Base-by-base conservation (phyloP, 1,139 yeast species). In the Kodamaea sp. region DNA sequence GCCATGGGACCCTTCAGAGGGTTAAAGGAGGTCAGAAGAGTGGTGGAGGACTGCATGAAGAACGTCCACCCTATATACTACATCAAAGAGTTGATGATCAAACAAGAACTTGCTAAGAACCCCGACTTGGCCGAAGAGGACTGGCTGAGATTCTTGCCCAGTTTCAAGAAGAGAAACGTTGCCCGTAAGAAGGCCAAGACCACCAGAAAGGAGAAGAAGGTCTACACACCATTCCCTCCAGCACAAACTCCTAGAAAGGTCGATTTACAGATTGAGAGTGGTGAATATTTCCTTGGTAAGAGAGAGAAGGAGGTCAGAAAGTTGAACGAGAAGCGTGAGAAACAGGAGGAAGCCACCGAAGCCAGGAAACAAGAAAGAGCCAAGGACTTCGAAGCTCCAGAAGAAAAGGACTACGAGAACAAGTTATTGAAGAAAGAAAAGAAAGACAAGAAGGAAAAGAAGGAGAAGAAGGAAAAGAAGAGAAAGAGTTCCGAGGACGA, bases 161-260 rank as follows among this genome's bases (percentile, higher is more conserved):
- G 85, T 73, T 94, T 94, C 73, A 94, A 89, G 78, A 92, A 90
- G 76, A 82, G 92, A 57, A 89, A 89, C 53, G 96, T 92, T 47
- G 95, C 95, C 28, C 82, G 98, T 57, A 87, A 86, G 83, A 83
- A 82, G 72, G 86, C 92, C 45, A 82, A 78, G 69, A 76, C 76
- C 60, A 63, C 69, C 45, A 64, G 62, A 44, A 65, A 66, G 51
- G 86, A 83, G 61, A 85, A 85, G 85, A 88, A 82, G 66, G 83
- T 79, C 3, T 92, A 92, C 76, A 92, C 98, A 21, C 98, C 98
- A 56, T 94, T 94, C 89, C 99, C 99, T 65, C 98, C 98, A 48
- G 87, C 88, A 39, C 99, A 88, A 66, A 78, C 79, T 49, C 98
- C 97, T 56, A 83, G 98, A 73, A 90, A 92, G 85, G 74, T 94